Evolutionary conservation across 371 early-diverging fungal species (phyloP), one percentile per base, ranked within the genome.

Genomic region (Mucor circinelloides): DNA sequence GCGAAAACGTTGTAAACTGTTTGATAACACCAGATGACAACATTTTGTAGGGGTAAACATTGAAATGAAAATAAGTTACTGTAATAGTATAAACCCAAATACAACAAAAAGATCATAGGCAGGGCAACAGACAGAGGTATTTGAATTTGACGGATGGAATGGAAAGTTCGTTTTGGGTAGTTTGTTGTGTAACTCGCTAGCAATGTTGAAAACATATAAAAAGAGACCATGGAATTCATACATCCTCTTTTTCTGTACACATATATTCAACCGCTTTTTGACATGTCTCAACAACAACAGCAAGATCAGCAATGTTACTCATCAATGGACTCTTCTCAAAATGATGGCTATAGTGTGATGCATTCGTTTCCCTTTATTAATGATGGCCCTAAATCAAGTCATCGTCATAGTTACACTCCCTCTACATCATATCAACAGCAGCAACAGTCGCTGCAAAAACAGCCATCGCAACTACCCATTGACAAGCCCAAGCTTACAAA

Each of bases 281-380:
- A 19, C 27, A 42, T 31, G 25, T 23, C 40, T 28, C 44, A 19
- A 15, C 27, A 60, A 46, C 46, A 50, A 12, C 50, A 50, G 21
- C 50, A 50, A 50, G 19, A 46, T 7, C 46, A 46, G 21, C 27
- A 19, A 9, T 31, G 17, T 55, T 55, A 7, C 9, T n/a, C 30
- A 2, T 17, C 55, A 31, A 55, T 31, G 19, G n/a, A 30, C 8
- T 23, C 2, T n/a, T 55, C 56, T 55, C 28, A 30, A n/a, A 59
- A 15, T 40, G 40, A 59, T 36, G 66, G 66, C 0, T 66, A 6
- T 15, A 27, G 52, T 6, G 12, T 60, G 9, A 38, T 66, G n/a
- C 66, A 55, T 40, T 66, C 60, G n/a, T 66, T 52, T 17, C 60
- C 66, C 21, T 66, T 66, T 40, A 66, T 66, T 21, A 50, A 52